Base-by-base conservation (phyloP, 352 stramenopile genomes). In the Phytophthora melonis region DNA sequence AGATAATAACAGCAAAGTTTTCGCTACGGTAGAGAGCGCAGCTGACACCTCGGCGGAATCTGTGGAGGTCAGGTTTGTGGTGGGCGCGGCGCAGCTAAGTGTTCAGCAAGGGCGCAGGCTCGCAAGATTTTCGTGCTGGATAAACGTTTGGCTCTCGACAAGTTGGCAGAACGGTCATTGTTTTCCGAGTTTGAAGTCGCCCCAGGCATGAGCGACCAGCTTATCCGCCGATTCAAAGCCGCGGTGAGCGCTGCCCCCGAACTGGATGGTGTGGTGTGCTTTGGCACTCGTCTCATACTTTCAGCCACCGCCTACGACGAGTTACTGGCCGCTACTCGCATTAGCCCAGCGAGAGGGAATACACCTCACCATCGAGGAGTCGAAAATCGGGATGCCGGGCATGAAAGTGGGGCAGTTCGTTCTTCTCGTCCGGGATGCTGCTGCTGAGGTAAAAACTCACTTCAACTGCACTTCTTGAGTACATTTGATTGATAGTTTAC, bases 221-320 rank as follows among this genome's bases (percentile, higher is more conserved):
- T 23, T 27, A 60, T 62, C 57, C 58, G 61, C 16, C 47, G 23
- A 18, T 72, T 72, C 27, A 14, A 63, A 56, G 3, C 34, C 25
- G 27, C 52, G 4, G 39, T 68, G 16, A n/a, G 21, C 16, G 34
- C 30, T 43, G n/a, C 43, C 19, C 36, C 64, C 3, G 47, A 70
- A 19, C 54, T 74, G 30, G 57, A 68, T 36, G 63, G 53, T 16
- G 54, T 79, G 32, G 45, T 47, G 9, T 68, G 63, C 56, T 68
- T 71, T 52, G 50, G 21, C n/a, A 65, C 50, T 14, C 54, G 49
- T 32, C 21, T 60, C 32, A 47, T 75, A 45, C 70, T 63, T 30
- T 39, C 47, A 1, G 68, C 61, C 19, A 56, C 11, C 41, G 54
- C 4, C 11, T 39, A 58, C 41, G 54, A 66, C 5, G 61, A 69